Percentiles rank a stretch among this genome's conserved stretches.
Conservation (phyloP, 768 basidiomycete species). For the Boletus huronensis region DNA sequence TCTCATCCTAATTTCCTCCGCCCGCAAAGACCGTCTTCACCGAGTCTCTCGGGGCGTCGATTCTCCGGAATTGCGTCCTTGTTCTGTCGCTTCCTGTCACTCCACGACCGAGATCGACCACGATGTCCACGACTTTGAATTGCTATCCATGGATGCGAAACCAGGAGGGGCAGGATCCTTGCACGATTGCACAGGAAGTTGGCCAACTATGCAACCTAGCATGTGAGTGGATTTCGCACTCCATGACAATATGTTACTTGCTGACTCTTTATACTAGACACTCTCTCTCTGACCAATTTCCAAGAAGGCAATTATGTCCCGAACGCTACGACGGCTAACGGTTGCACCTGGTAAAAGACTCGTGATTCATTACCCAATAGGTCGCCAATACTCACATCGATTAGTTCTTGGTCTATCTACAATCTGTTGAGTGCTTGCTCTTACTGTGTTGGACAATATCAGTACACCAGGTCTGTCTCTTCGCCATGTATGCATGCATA, state of each 20-base stretch:
- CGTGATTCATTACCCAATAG: not conserved
- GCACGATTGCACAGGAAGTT: constrained; percentile 12
- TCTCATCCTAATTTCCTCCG: not conserved
- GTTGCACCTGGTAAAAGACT: constrained; percentile 24
- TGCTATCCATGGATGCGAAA: constrained; percentile 15
- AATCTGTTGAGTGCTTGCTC: constrained; percentile 30
- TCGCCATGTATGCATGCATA: not conserved
- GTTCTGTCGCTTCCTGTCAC: not conserved
- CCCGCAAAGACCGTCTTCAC: not conserved
- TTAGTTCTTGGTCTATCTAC: constrained; percentile 31
- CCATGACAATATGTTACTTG: not conserved
- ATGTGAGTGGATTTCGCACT: constrained; percentile 12
- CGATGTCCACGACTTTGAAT: constrained; percentile 9
- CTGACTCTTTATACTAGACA: constrained; percentile 11
- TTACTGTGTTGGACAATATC: constrained; percentile 9
- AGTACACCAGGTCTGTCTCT: constrained; percentile 14
- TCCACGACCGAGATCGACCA: not conserved
- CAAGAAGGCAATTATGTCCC: constrained; percentile 21
- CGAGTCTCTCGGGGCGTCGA: not conserved
- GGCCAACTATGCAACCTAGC: constrained; percentile 16
- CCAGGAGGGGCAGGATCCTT: constrained; percentile 12
- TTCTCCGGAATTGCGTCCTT: not conserved
- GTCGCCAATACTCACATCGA: not conserved
- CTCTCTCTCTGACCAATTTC: constrained; percentile 13
- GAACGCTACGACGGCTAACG: constrained; percentile 8